Evolutionary conservation across 23 red algal species (phyloP).

Genomic region (Chondrus crispus): DNA sequence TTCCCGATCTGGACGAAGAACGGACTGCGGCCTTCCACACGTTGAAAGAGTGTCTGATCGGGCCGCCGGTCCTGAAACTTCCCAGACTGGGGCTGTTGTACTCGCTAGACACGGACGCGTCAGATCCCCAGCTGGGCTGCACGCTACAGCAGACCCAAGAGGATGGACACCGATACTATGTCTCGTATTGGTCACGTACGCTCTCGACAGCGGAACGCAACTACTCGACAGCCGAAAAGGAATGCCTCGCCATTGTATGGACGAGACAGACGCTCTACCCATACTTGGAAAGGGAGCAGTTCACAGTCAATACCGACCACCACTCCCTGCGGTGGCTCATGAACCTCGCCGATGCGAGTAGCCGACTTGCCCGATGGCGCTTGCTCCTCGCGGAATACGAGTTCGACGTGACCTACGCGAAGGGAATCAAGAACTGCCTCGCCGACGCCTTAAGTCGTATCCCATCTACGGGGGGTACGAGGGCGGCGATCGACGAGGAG

Average conservation of each 20-base stretch:
- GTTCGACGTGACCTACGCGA: background rate
- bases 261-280: background rate
- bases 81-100: background rate
- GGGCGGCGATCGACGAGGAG: too few species aligned
- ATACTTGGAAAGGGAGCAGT: background rate
- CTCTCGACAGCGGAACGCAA: background rate
- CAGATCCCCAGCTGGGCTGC: background rate
- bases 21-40: background rate
- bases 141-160: background rate
- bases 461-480: too few species aligned
- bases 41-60: background rate
- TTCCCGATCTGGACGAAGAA: background rate
- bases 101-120: too few species aligned
- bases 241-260: constrained; percentile 19
- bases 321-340: background rate
- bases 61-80: background rate
- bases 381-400: background rate
- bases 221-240: constrained; percentile 12
- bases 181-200: background rate
- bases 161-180: background rate
- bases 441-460: too few species aligned
- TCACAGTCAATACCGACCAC: constrained; percentile 7
- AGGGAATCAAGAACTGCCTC: background rate
- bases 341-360: background rate
- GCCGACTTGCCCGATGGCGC: background rate